Evolutionary conservation across 805 yeast species (phyloP), one percentile per base, ranked within the genome.

Genomic region (Yamadazyma sp.): DNA sequence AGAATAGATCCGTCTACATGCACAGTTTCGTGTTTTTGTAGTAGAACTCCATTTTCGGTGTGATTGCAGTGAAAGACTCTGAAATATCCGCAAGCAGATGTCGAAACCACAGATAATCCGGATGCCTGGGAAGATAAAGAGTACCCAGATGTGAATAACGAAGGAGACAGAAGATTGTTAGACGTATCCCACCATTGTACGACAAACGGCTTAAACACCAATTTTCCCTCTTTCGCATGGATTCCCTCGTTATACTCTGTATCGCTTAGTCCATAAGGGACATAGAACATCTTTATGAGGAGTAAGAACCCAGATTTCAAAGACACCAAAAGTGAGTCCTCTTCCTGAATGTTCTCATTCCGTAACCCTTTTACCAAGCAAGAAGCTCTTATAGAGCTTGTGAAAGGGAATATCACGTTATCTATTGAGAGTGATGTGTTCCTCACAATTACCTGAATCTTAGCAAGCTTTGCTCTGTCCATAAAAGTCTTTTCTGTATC

Each of bases 171-270:
- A 3, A 39, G 32, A 7, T 24, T 14, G 23, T 36, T 44, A 1
- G 51, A 50, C 22, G 52, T 44, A 39, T 57, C 63, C 78, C 78
- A 73, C 77, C 77, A 72, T 44, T 73, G 78, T 0, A 73, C 74
- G 7, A 69, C 67, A 42, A 64, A 69, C 1, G 78, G 78, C 26
- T 59, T 60, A 43, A 49, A 59, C 4, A 63, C 50, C 20, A 52
- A 52, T 13, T 46, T 50, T 32, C 33, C 30, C 2, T 41, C 20
- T 3, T 43, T 42, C 2, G 47, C 34, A 14, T 47, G 26, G 13
- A 27, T 21, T 10, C 16, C 20, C 14, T 29, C 51, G 9, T 37
- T 36, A 28, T 47, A 48, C 33, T 49, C 56, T 3, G 57, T 48
- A 28, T 62, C 70, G 13, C 47, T 44, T 31, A 51, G 54, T 9